Percentiles rank a stretch among this genome's conserved stretches.
phyloP scores from a whole-genome alignment of 257 asterid species.

The Solanum ahanhuiri region DNA sequence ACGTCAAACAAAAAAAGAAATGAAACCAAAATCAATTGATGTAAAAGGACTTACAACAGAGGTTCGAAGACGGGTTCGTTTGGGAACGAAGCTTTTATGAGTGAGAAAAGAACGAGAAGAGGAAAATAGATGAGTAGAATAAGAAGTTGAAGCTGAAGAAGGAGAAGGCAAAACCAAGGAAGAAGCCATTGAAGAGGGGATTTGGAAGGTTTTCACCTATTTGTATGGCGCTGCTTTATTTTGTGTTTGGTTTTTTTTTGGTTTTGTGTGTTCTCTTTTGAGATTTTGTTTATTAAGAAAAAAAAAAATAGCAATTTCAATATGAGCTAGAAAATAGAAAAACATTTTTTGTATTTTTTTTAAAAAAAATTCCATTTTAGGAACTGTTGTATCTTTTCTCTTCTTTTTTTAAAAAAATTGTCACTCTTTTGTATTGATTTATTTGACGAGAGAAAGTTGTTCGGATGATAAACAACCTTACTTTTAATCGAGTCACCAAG shows the following conservation, averaged over 20 bases:
- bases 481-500: background rate
- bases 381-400: background rate
- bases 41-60: constrained; percentile 26
- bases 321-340: background rate
- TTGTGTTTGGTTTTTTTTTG: background rate
- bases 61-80: constrained; percentile 14
- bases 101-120: background rate
- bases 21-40: too few relatives aligned
- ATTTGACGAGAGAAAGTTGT: rapidly evolving
- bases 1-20: background rate
- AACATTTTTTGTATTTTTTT: background rate
- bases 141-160: constrained; percentile 28
- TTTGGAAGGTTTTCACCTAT: background rate
- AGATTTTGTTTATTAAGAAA: background rate
- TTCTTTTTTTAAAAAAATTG: rapidly evolving
- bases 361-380: background rate
- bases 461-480: rapidly evolving
- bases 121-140: background rate
- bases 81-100: constrained; percentile 11
- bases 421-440: background rate
- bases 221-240: background rate
- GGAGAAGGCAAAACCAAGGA: constrained; percentile 30
- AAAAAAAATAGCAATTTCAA: background rate
- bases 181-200: constrained; percentile 21
- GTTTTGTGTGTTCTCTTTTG: background rate